These are phyloP conservation scores for Neurospora pannonica DNA, from an alignment of 495 filamentous ascomycete species.

Conservation along the genomic window DNA sequence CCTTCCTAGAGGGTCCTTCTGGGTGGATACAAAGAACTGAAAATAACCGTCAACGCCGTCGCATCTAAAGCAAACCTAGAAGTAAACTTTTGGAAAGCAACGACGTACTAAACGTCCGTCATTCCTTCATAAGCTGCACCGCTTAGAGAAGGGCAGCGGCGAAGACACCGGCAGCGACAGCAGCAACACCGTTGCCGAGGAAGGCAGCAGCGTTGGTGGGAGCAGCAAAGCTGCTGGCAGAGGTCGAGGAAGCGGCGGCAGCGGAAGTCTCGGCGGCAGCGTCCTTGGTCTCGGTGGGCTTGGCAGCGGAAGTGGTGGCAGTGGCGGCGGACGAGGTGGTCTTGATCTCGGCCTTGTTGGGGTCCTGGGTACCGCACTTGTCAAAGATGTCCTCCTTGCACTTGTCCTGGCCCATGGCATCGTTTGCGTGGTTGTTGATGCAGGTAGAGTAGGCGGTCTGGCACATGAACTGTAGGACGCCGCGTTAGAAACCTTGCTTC, in stretches of 20 bases:
- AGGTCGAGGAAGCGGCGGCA: constrained; percentile 1
- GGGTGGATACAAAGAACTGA: constrained; percentile 23
- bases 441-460: constrained; percentile 20
- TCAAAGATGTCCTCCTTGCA: constrained; percentile 25
- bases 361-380: constrained; percentile 26
- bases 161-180: constrained; percentile 24
- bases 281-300: not conserved
- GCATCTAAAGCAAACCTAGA: not conserved
- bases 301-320: constrained; percentile 4
- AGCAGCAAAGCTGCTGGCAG: constrained; percentile 7
- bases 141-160: constrained; percentile 24
- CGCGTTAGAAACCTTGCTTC: not conserved
- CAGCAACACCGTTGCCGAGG: constrained; percentile 22
- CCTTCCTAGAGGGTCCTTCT: constrained; percentile 17
- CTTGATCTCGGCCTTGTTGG: constrained; percentile 15
- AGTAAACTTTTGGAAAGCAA: not conserved
- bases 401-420: constrained; percentile 17
- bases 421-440: constrained; percentile 15
- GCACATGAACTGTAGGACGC: constrained; percentile 21
- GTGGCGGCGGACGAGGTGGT: not conserved
- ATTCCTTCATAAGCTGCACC: not conserved
- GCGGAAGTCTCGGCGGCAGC: constrained; percentile 2
- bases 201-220: constrained; percentile 13
- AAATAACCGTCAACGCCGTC: constrained; percentile 14
- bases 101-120: not conserved